Conservation (phyloP, 495 filamentous ascomycete genomes). For the Arthonia radiata region DNA sequence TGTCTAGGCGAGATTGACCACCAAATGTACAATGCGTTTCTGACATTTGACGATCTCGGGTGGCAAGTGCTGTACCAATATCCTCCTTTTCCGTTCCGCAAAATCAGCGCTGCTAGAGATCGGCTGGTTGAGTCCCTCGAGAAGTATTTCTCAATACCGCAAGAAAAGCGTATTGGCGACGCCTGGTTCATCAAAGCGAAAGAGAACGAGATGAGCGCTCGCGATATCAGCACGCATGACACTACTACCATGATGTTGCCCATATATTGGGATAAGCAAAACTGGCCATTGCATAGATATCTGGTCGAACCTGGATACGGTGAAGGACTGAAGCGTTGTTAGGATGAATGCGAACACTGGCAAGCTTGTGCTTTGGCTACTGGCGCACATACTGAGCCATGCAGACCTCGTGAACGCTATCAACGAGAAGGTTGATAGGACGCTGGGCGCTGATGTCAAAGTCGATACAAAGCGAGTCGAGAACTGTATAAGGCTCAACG, state of each 20-base stretch:
- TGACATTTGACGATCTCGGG: constrained; percentile 9
- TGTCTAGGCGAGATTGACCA: constrained; percentile 8
- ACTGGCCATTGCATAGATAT: constrained; percentile 2
- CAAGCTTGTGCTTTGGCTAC: constrained; percentile 11
- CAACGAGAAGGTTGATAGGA: constrained; percentile 4
- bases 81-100: constrained; percentile 3
- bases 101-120: constrained; percentile 4
- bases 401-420: constrained; percentile 2
- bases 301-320: not conserved
- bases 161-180: constrained; percentile 4
- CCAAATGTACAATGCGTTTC: constrained; percentile 5
- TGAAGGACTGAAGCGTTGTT: constrained; percentile 2
- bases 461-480: no score
- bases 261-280: constrained; percentile 8
- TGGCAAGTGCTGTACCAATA: constrained; percentile 10
- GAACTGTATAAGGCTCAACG: constrained; percentile 5
- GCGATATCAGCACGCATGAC: constrained; percentile 6
- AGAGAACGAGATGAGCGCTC: constrained; percentile 3
- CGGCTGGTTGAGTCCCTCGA: constrained; percentile 4
- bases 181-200: constrained; percentile 5
- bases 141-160: constrained; percentile 7
- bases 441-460: constrained; percentile 1
- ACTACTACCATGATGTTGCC: constrained; percentile 6
- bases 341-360: constrained; percentile 12
- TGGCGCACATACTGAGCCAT: constrained; percentile 6